Percentiles rank a stretch among this genome's conserved stretches.
Evolutionary conservation across 805 yeast species (phyloP).

Genomic region (Suhomyces faveliae): DNA sequence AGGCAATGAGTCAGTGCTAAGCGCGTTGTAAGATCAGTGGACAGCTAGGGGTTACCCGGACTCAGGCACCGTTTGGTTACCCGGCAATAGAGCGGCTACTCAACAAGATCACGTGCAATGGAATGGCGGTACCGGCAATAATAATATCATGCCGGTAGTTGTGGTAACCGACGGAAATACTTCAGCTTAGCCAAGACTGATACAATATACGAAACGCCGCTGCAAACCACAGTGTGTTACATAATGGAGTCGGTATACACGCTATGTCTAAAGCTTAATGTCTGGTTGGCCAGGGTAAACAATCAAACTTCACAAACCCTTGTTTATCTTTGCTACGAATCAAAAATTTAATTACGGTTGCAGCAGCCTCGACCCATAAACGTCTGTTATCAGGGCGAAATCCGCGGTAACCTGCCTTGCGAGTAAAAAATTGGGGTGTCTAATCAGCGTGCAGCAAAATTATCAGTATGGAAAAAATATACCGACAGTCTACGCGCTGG

Average conservation of each 20-base stretch:
- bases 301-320: not conserved
- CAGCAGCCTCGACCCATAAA: not conserved
- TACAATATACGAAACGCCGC: not conserved
- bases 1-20: constrained; percentile 34
- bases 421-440: not conserved
- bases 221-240: too few relatives aligned
- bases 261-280: too few relatives aligned
- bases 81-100: not conserved
- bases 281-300: too few relatives aligned
- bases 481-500: not conserved
- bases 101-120: not conserved
- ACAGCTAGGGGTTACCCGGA: constrained; percentile 12
- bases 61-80: not conserved
- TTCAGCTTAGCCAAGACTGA: not conserved
- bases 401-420: not conserved
- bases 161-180: not conserved
- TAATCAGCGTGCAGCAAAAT: not conserved
- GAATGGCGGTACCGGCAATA: not conserved
- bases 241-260: too few relatives aligned
- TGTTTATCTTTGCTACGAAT: not conserved
- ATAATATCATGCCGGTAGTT: not conserved
- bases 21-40: constrained; percentile 31
- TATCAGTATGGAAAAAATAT: not conserved
- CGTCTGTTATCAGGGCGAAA: not conserved
- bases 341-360: not conserved